Conservation (phyloP, 306 rosid species). For the Pyrus pyrifolia region DNA sequence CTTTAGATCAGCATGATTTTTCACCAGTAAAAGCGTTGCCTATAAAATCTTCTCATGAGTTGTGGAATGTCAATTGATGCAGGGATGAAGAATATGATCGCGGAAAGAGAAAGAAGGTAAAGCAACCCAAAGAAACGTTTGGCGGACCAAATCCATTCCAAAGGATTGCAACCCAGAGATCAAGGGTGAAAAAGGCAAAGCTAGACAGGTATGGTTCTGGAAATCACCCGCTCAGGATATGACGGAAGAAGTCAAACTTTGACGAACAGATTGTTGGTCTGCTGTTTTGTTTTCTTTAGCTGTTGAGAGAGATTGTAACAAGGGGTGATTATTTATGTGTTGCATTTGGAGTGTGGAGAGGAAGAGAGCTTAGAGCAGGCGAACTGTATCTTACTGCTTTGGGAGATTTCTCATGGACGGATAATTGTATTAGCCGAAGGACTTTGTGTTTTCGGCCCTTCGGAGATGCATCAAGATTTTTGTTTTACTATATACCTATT, state of each 20-base stretch:
- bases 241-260: not conserved
- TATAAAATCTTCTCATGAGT: not conserved
- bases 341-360: conserved; percentile 15
- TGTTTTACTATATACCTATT: not conserved
- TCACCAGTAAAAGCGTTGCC: not conserved
- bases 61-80: conserved; percentile 1
- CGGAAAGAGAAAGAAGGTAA: conserved; percentile 82
- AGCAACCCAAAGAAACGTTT: conserved; percentile 33
- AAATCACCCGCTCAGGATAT: conserved; percentile 73
- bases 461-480: not conserved
- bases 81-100: conserved; percentile 91
- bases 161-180: conserved; percentile 47
- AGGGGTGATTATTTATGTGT: conserved; percentile 13
- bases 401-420: conserved; percentile 19
- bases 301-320: conserved; percentile 21
- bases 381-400: conserved; percentile 8
- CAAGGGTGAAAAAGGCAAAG: conserved; percentile 38
- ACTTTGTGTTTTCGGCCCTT: not conserved
- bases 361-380: conserved; percentile 15
- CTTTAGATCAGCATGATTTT: not conserved
- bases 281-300: conserved; percentile 14
- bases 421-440: not conserved
- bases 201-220: conserved; percentile 44
- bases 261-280: not conserved
- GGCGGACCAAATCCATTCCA: conserved; percentile 78